Base-by-base conservation (phyloP, 1,284 basidiomycete species). In the Moniliella sp. region DNA sequence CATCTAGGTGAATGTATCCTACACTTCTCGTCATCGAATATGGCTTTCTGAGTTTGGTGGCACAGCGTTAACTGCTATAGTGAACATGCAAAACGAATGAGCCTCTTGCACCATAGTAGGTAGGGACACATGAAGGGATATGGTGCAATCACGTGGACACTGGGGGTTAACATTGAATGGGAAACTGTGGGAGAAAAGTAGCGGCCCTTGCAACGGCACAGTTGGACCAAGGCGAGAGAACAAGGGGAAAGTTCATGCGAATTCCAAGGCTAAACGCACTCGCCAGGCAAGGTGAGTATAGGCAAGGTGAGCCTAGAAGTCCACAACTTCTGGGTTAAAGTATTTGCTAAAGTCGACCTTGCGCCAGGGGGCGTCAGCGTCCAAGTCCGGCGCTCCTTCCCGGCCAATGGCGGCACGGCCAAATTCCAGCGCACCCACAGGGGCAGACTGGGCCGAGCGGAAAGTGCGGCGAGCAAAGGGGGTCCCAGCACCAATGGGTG, bases 101-200 rank as follows among this genome's bases (percentile, higher is more conserved):
- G n/a, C n/a, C n/a, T n/a, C n/a, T n/a, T n/a, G n/a, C n/a, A n/a
- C n/a, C n/a, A n/a, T n/a, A n/a, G n/a, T n/a, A n/a, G n/a, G n/a
- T n/a, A n/a, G n/a, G n/a, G n/a, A n/a, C n/a, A n/a, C n/a, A n/a
- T n/a, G n/a, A n/a, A n/a, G n/a, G n/a, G n/a, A n/a, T n/a, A n/a
- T 23, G 8, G 7, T 7, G 8, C 7, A 23, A n/a, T 23, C 8
- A 23, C 21, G n/a, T 7, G 8, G 7, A 7, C 8, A n/a, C 21
- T n/a, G 61, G 29, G 2, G 47, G 30, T 50, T 58, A 16, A 64
- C 50, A 1, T 61, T 40, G 15, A 41, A 42, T 0, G 51, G 58
- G 16, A 64, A 50, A 1, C 61, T 40, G 30, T 64, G 4, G 51
- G 43, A 11, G 55, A 37, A 26, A 60, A 63, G 1, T 60, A 40